Percentiles rank a stretch among this genome's conserved stretches.
phyloP scores from a whole-genome alignment of 345 rosid genomes.

The Citrus maxima region DNA sequence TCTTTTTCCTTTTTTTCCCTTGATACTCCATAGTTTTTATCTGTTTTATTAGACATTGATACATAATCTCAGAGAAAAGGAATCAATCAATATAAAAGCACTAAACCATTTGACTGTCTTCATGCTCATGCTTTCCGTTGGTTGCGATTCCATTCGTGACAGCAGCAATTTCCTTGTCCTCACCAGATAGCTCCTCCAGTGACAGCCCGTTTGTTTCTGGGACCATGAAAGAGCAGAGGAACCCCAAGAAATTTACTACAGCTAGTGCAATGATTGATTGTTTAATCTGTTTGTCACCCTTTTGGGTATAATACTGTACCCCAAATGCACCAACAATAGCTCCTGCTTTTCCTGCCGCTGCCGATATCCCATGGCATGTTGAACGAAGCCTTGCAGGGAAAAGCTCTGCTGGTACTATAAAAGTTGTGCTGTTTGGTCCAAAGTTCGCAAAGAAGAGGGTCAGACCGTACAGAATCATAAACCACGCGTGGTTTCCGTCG shows the following conservation, averaged over 20 bases:
- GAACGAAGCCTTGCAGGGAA: constrained; percentile 62
- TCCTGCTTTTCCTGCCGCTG: constrained; percentile 63
- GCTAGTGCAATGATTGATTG: constrained; percentile 46
- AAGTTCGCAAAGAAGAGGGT: constrained; percentile 65
- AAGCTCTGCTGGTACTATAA: constrained; percentile 62
- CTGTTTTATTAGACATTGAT: neutral
- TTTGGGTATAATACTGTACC: constrained; percentile 46
- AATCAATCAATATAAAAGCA: neutral
- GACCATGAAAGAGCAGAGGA: constrained; percentile 57
- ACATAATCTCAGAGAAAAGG: neutral
- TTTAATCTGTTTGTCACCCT: constrained; percentile 24
- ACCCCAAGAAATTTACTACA: constrained; percentile 49
- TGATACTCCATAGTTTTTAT: too few relatives aligned
- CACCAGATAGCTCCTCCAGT: constrained; percentile 63
- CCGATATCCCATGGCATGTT: constrained; percentile 63
- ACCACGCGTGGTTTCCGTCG: constrained; percentile 25
- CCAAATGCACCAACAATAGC: constrained; percentile 59
- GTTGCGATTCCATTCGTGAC: neutral
- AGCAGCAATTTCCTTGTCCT: constrained; percentile 35
- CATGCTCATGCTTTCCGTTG: constrained; percentile 12
- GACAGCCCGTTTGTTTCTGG: constrained; percentile 71
- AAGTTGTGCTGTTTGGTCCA: constrained; percentile 69
- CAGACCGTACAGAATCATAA: constrained; percentile 42
- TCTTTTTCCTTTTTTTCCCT: too few relatives aligned
- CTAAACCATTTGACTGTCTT: constrained; percentile 31